Evolutionary conservation across 345 rosid species (phyloP).

Genomic region (Brassica juncea): DNA sequence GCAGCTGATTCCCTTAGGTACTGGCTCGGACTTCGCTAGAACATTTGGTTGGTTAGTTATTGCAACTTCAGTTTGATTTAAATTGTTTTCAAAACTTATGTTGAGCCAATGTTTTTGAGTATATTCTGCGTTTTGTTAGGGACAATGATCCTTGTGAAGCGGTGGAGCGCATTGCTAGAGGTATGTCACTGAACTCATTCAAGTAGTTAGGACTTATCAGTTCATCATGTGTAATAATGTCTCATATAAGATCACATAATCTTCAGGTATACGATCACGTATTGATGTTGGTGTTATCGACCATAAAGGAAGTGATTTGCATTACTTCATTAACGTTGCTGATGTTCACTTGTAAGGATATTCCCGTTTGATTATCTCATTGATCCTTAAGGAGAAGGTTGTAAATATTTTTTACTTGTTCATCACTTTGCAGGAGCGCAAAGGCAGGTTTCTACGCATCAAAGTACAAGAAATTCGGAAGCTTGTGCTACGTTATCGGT

Average conservation of each 20-base stretch:
- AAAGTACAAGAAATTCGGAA: constrained; percentile 84
- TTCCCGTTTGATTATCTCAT: constrained; percentile 7
- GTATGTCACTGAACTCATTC: constrained; percentile 32
- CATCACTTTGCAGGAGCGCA: constrained; percentile 71
- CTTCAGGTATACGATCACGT: constrained; percentile 63
- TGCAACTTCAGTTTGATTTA: background rate
- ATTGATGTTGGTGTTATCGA: constrained; percentile 75
- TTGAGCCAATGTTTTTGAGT: background rate
- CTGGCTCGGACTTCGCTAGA: background rate
- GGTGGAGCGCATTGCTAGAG: background rate
- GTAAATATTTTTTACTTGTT: constrained; percentile 16
- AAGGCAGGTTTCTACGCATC: constrained; percentile 94
- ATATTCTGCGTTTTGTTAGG: background rate
- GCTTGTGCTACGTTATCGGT: constrained; percentile 83
- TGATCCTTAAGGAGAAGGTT: background rate
- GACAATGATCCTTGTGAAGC: background rate
- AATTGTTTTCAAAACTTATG: background rate
- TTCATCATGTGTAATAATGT: background rate
- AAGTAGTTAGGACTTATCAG: background rate
- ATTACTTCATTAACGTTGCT: constrained; percentile 91
- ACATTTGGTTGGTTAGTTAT: background rate
- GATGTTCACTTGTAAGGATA: constrained; percentile 83
- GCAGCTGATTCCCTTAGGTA: background rate
- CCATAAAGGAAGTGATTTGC: constrained; percentile 55
- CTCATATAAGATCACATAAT: constrained; percentile 1